Evolutionary conservation across 2,329 filamentous ascomycete species (phyloP).

Genomic region (Leptographium radiaticola): DNA sequence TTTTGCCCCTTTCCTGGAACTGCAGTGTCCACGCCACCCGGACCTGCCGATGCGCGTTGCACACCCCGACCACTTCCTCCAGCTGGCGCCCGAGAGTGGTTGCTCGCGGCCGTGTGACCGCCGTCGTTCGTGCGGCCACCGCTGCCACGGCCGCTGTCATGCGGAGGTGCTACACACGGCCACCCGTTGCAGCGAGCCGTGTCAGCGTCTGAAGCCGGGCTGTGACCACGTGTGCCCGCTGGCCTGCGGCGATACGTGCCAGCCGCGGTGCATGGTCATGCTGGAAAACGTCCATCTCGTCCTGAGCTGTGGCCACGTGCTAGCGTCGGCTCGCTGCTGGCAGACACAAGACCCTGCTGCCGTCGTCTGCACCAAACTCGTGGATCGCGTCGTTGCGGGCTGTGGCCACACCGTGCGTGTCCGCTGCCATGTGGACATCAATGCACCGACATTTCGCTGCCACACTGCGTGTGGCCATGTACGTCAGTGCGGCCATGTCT

Average conservation of each 20-base stretch:
- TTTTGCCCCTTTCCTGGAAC: constrained; percentile 35
- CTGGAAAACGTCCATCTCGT: constrained; percentile 19
- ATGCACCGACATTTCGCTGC: constrained; percentile 30
- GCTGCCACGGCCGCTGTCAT: constrained; percentile 32
- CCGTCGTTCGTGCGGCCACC: constrained; percentile 35
- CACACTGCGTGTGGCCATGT: constrained; percentile 26
- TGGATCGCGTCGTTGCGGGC: constrained; percentile 34
- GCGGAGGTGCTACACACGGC: constrained; percentile 32
- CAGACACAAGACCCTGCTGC: constrained; percentile 26
- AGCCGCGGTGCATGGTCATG: constrained; percentile 20
- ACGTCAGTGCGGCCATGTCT: constrained; percentile 46
- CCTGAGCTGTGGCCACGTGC: constrained; percentile 31
- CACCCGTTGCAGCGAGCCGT: constrained; percentile 30
- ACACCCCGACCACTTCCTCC: constrained; percentile 42
- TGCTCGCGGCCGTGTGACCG: constrained; percentile 37
- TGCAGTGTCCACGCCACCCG: constrained; percentile 49
- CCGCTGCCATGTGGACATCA: constrained; percentile 35
- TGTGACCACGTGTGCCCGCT: constrained; percentile 32
- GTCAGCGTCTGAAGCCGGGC: constrained; percentile 24
- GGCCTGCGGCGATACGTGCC: constrained; percentile 30
- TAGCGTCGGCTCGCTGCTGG: constrained; percentile 22
- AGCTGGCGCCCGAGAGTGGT: constrained; percentile 48
- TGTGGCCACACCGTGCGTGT: constrained; percentile 42
- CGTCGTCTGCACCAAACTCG: constrained; percentile 33
- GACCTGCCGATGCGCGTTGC: constrained; percentile 35